phyloP scores from a whole-genome alignment of 768 basidiomycete genomes.

The Gloeopeniophorella convolvens region DNA sequence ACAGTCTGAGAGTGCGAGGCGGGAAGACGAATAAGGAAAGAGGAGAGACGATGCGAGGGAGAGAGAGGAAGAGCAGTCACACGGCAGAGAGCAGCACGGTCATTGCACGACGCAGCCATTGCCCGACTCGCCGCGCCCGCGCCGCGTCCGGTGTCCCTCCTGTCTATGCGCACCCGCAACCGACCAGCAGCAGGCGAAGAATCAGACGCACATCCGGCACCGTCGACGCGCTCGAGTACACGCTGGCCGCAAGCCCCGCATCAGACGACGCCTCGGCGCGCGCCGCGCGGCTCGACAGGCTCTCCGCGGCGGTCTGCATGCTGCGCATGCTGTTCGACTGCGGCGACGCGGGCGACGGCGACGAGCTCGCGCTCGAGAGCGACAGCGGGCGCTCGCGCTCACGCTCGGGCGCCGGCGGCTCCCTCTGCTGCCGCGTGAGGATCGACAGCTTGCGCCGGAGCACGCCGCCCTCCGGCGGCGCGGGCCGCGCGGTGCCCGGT shows the following conservation, averaged over 20 bases:
- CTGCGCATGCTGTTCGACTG: conserved; percentile 52
- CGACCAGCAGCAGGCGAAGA: neutral
- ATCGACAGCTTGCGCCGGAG: conserved; percentile 31
- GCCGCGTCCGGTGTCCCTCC: conserved; percentile 2
- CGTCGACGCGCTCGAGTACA: conserved; percentile 3
- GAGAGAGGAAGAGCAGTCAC: neutral
- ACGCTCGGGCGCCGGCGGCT: conserved; percentile 23
- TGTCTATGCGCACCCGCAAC: neutral
- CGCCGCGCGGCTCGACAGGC: conserved; percentile 32
- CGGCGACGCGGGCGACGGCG: conserved; percentile 32
- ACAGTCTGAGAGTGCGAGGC: neutral
- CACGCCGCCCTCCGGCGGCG: conserved; percentile 9
- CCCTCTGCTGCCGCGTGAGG: conserved; percentile 30
- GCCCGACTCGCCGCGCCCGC: conserved; percentile 7
- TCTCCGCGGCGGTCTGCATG: conserved; percentile 44
- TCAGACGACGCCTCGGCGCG: neutral
- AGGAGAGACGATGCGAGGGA: too few relatives aligned
- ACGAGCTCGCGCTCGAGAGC: conserved; percentile 45
- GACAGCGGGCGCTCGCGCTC: conserved; percentile 48
- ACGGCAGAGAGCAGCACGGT: neutral
- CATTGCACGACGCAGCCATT: conserved; percentile 16
- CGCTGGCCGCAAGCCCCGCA: neutral
- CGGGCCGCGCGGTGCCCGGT: neutral
- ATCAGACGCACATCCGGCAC: neutral
- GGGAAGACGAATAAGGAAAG: neutral